These are phyloP conservation scores for Calonectria naviculata DNA, from an alignment of 2,329 filamentous ascomycete genomes.

Conservation along the genomic window DNA sequence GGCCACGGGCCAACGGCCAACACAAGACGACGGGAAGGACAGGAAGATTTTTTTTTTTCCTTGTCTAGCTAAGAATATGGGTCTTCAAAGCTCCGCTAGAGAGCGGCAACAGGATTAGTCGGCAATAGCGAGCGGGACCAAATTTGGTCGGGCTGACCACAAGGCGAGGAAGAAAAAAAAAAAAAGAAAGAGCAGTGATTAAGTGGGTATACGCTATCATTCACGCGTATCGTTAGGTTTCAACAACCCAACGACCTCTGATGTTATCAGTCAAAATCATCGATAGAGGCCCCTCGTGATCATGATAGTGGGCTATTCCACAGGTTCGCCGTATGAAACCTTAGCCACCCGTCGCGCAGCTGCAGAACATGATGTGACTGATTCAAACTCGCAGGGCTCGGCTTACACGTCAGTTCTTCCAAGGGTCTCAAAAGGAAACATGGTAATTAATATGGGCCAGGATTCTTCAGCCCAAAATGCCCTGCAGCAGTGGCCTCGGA, in stretches of 20 bases:
- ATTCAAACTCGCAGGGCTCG: neutral
- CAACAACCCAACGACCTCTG: conserved; percentile 8
- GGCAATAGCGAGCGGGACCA: neutral
- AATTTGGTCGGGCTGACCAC: conserved; percentile 27
- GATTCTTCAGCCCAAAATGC: conserved; percentile 26
- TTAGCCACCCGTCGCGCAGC: conserved; percentile 3
- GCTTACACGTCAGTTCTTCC: neutral
- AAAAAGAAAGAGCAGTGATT: conserved; percentile 18
- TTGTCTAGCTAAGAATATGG: neutral
- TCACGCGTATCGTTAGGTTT: conserved; percentile 14
- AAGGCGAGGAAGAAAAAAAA: conserved; percentile 19
- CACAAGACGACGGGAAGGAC: conserved; percentile 4
- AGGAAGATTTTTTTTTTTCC: conserved; percentile 2
- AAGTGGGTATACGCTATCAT: conserved; percentile 24
- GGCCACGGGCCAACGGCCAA: conserved; percentile 31
- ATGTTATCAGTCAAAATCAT: neutral
- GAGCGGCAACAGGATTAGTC: neutral
- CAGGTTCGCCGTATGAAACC: neutral
- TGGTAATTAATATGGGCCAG: conserved; percentile 3
- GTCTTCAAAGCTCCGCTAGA: neutral
- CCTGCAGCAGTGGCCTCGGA: conserved; percentile 18
- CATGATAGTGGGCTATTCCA: neutral
- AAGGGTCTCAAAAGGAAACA: neutral
- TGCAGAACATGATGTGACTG: conserved; percentile 11
- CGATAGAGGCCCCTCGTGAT: neutral